These are phyloP conservation scores for Cinnamomum chago DNA, from an alignment of 164 flowering plant genomes.

Conservation along the genomic window DNA sequence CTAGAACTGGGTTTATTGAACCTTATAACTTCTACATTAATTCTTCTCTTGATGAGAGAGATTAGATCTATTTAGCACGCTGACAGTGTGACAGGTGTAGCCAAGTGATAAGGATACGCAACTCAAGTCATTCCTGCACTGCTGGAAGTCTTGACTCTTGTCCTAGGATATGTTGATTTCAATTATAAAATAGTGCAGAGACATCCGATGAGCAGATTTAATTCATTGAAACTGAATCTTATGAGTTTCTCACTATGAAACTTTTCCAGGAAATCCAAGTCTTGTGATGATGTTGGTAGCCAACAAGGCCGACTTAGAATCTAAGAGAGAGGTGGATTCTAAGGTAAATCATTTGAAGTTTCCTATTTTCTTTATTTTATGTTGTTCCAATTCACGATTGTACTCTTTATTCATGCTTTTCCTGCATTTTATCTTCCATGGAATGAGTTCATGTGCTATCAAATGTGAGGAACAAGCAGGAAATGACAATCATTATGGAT, in stretches of 20 bases:
- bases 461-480: background rate
- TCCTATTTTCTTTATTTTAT: background rate
- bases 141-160: too few relatives aligned
- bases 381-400: background rate
- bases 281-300: constrained; percentile 41
- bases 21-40: background rate
- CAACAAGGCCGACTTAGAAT: constrained; percentile 42
- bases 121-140: background rate
- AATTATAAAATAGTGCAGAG: background rate
- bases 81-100: background rate
- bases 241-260: background rate
- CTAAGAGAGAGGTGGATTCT: constrained; percentile 31
- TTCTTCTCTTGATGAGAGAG: background rate
- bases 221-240: background rate
- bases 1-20: background rate
- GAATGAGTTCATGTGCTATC: background rate
- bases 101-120: too few relatives aligned
- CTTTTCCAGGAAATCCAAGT: constrained; percentile 34
- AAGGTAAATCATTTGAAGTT: constrained; percentile 21
- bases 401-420: background rate
- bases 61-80: background rate
- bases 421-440: background rate
- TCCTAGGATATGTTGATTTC: background rate
- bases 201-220: background rate
- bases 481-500: background rate